A percentile compares a stretch with the other conserved stretches of the same genome.
These are phyloP conservation scores for Rhizopogon sp. DNA, from an alignment of 768 basidiomycete species.

Conservation along the genomic window DNA sequence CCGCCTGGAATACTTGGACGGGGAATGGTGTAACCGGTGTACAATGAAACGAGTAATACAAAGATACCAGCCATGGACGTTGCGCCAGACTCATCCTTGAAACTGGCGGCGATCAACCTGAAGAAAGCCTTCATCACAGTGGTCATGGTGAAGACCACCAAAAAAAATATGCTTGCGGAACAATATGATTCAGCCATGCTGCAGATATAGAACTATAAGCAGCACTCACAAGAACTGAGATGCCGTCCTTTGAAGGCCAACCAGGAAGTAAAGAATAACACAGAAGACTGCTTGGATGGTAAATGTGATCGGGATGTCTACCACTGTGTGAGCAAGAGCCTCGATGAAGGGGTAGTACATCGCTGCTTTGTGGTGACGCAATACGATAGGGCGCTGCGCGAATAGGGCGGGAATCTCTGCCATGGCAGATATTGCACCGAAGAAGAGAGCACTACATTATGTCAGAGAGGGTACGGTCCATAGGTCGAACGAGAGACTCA, in stretches of 20 bases:
- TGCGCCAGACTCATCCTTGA: constrained; percentile 49
- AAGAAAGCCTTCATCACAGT: constrained; percentile 74
- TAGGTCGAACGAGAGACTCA: constrained; percentile 24
- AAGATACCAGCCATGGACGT: constrained; percentile 25
- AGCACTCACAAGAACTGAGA: constrained; percentile 16
- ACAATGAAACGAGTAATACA: constrained; percentile 35
- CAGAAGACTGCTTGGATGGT: constrained; percentile 9
- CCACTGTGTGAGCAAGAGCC: constrained; percentile 36
- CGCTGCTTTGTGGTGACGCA: constrained; percentile 37
- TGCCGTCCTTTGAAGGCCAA: constrained; percentile 12
- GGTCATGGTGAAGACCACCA: constrained; percentile 49
- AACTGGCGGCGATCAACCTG: constrained; percentile 54
- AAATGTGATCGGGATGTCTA: constrained; percentile 39
- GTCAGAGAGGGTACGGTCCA: constrained; percentile 37
- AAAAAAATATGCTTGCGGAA: constrained; percentile 49
- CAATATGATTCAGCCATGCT: constrained; percentile 34
- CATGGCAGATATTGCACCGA: constrained; percentile 47
- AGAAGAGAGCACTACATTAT: constrained; percentile 42
- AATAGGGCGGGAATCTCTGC: constrained; percentile 47
- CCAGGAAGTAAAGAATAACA: constrained; percentile 14
- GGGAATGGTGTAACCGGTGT: constrained; percentile 36
- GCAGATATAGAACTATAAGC: constrained; percentile 24
- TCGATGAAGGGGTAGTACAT: constrained; percentile 49
- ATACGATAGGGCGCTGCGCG: constrained; percentile 37
- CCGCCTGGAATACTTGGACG: constrained; percentile 1